Evolutionary conservation across 192 early-diverging fungal genomes (phyloP), one percentile per base, ranked within the genome.

Genomic region (Coemansia nantahalensis): DNA sequence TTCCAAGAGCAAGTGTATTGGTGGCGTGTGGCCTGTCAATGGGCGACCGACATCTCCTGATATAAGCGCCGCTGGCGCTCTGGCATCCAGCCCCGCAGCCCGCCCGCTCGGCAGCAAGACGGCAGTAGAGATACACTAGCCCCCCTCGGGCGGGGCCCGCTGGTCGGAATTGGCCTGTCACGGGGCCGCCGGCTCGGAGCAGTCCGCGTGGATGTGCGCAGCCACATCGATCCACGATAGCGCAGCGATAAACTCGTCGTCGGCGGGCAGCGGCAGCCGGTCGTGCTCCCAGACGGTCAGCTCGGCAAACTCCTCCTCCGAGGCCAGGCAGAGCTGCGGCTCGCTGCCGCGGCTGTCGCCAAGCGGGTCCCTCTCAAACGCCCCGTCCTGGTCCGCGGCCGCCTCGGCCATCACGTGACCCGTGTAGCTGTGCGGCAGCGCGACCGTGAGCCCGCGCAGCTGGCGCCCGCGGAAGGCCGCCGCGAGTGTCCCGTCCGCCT

Each of bases 211-310:
- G 36, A 75, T 75, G 48, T 60, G 52, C 17, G 45, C 39, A 5
- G 64, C 64, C 8, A 68, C 48, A 10, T 62, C 40, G 21, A 56
- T 36, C 71, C 71, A 75, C 22, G 58, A 37, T 8, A 75, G 55
- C 10, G 71, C 48, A n/a, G 40, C 31, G 41, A 68, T 59, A 23
- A 63, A 63, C 37, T 75, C 67, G 39, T 70, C 64, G 35, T 74
- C 65, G 30, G 37, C 45, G 5, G 44, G 39, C 45, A 41, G 28
- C 11, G 71, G 71, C 51, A 60, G 34, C 15, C 56, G 32, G 56
- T 75, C 71, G 39, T 75, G 71, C 30, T 75, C 71, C 71, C 71
- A 75, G 33, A 75, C 64, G 0, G 44, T 51, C 13, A 75, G 12
- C 8, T 37, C 46, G 13, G 39, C 46, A 28, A 75, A 67, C 13